These are phyloP conservation scores for Tetracladium setigerum DNA, from an alignment of 495 filamentous ascomycete species.

Conservation along the genomic window DNA sequence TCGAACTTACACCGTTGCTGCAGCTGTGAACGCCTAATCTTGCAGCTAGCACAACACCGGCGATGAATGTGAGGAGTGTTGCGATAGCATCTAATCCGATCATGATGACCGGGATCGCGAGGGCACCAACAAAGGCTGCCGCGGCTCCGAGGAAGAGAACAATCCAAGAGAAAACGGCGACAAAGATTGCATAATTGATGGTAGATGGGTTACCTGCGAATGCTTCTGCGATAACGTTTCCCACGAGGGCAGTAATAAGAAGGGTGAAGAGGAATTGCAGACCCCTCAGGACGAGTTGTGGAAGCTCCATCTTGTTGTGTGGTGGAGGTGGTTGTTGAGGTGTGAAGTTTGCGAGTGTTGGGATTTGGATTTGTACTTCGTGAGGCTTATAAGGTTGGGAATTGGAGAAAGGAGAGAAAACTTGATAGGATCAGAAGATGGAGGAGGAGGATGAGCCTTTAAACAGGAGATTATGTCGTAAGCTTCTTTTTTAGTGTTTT, in stretches of 20 bases:
- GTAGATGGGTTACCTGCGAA: slow-evolving; percentile 46
- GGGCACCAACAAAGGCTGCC: slow-evolving; percentile 39
- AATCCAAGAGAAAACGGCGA: slow-evolving; percentile 56
- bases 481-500: too few relatives aligned
- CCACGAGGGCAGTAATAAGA: slow-evolving; percentile 57
- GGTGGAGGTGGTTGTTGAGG: not conserved
- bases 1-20: slow-evolving; percentile 47
- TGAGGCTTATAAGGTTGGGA: too few relatives aligned
- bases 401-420: too few relatives aligned
- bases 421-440: too few relatives aligned
- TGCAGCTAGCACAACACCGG: slow-evolving; percentile 57
- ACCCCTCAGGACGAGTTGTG: slow-evolving; percentile 10
- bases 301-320: slow-evolving; percentile 12
- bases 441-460: too few relatives aligned
- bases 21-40: slow-evolving; percentile 54
- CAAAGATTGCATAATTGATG: slow-evolving; percentile 63
- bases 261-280: slow-evolving; percentile 57
- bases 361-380: too few relatives aligned
- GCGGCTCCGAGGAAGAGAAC: slow-evolving; percentile 53
- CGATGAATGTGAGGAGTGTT: slow-evolving; percentile 57
- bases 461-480: too few relatives aligned
- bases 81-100: slow-evolving; percentile 52
- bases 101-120: slow-evolving; percentile 44
- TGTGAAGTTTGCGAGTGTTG: too few relatives aligned
- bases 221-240: slow-evolving; percentile 57